Base-by-base conservation (phyloP, 345 rosid genomes). In the Zanthoxylum bungeanum region DNA sequence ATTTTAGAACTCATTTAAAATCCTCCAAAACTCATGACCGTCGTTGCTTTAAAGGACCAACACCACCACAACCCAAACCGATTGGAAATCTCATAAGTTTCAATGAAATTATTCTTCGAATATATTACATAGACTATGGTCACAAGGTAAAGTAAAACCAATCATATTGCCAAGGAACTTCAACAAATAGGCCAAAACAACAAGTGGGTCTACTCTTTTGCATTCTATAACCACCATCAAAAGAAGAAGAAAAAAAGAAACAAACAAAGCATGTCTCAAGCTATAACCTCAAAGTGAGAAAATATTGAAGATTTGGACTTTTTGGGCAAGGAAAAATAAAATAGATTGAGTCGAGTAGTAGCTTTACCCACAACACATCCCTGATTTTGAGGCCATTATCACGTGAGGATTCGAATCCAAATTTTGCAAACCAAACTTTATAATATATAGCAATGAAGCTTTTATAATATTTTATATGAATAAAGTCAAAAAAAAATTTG, bases 301-400 rank as follows among this genome's bases (percentile, higher is more conserved):
- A 47, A 63, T 3, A 34, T 51, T 19, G 17, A 70, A 68, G 36
- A 47, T 19, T 36, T 53, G 68, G 64, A 67, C 59, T 58, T 74
- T 77, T 44, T 27, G 31, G 28, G 7, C 10, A 55, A 1, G 0
- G 4, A 55, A 56, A 64, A 60, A 49, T 33, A 14, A 60, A 77
- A 58, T 57, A 76, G 69, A 61, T 28, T 25, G 55, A 64, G 25
- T 73, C 69, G 71, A 74, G 60, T 21, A 46, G 46, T 34, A 58
- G 62, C 72, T 74, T 76, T 66, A 69, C 30, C 33, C 70, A 47
- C 70, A 67, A 64, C 84, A 77, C 60, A 82, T 60, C 80, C 87
- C 89, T 66, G 77, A 79, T 85, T 85, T 85, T 85, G 75, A 81
- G 87, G 84, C 74, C 76, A 42, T 71, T 71, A 73, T 77, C 85